These are phyloP conservation scores for Colletotrichum sp. DNA, from an alignment of 2,329 filamentous ascomycete species.

Conservation along the genomic window DNA sequence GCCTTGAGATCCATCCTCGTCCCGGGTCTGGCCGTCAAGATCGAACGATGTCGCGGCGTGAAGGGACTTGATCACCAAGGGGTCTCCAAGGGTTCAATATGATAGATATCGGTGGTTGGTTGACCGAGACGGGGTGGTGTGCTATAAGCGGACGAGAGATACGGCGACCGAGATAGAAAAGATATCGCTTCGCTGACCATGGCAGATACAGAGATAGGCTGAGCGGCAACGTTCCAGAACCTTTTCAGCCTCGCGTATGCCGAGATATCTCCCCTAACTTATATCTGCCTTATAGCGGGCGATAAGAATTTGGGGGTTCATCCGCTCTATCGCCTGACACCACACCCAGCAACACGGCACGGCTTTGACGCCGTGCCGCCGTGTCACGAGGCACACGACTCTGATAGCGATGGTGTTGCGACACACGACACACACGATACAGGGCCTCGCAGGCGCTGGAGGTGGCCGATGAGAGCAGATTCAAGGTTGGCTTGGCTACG, in stretches of 20 bases:
- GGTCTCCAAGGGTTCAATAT: neutral
- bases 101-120: neutral
- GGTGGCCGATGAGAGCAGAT: neutral
- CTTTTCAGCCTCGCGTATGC: neutral
- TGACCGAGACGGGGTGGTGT: neutral
- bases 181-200: neutral
- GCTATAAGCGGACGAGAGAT: neutral
- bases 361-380: neutral
- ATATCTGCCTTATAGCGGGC: neutral
- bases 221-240: neutral
- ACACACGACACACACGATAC: neutral
- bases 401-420: neutral
- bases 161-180: constrained; percentile 4
- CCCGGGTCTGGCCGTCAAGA: neutral
- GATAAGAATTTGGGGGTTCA: neutral
- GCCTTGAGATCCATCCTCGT: neutral
- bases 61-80: neutral
- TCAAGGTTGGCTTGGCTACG: neutral
- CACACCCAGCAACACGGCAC: neutral
- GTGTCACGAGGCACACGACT: neutral
- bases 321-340: neutral
- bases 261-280: neutral
- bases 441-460: neutral
- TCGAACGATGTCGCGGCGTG: constrained; percentile 4
- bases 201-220: neutral